Percentiles rank a stretch among this genome's conserved stretches.
phyloP scores from a whole-genome alignment of 306 rosid species.

The Cyamopsis tetragonoloba region DNA sequence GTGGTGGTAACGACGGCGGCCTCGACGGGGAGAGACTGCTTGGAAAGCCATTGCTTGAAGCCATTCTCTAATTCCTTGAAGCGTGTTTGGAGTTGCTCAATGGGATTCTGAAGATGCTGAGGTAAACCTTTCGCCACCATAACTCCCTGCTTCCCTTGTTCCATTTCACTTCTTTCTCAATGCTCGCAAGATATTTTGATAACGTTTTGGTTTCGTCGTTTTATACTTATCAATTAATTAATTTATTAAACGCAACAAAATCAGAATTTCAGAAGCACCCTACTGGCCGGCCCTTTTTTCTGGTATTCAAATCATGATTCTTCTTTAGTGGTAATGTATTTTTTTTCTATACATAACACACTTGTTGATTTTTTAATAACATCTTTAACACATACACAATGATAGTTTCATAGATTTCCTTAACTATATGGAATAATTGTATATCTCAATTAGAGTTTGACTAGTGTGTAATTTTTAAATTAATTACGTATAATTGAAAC shows the following conservation, averaged over 20 bases:
- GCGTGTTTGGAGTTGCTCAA: conserved; percentile 60
- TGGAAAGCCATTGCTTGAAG: conserved; percentile 66
- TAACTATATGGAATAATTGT: too few relatives aligned
- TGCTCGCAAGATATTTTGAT: neutral
- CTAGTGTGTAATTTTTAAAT: too few relatives aligned
- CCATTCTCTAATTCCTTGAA: conserved; percentile 59
- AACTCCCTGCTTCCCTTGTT: conserved; percentile 60
- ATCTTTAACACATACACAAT: too few relatives aligned
- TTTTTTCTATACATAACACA: too few relatives aligned
- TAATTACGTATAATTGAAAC: too few relatives aligned
- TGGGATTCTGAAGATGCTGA: conserved; percentile 65
- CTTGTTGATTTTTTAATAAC: too few relatives aligned
- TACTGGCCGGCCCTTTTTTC: too few relatives aligned
- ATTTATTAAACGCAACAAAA: neutral
- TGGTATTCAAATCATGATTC: too few relatives aligned
- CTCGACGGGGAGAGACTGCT: conserved; percentile 80
- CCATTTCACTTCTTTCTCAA: conserved; percentile 35
- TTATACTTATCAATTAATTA: neutral
- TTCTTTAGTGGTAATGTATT: too few relatives aligned
- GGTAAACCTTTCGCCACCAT: conserved; percentile 42
- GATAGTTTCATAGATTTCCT: too few relatives aligned
- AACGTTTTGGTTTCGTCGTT: conserved; percentile 9
- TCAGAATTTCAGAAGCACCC: neutral
- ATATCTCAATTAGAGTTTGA: too few relatives aligned
- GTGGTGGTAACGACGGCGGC: conserved; percentile 85